Evolutionary conservation across 2,329 filamentous ascomycete genomes (phyloP).

Genomic region (Lasiodiplodia theobromae): DNA sequence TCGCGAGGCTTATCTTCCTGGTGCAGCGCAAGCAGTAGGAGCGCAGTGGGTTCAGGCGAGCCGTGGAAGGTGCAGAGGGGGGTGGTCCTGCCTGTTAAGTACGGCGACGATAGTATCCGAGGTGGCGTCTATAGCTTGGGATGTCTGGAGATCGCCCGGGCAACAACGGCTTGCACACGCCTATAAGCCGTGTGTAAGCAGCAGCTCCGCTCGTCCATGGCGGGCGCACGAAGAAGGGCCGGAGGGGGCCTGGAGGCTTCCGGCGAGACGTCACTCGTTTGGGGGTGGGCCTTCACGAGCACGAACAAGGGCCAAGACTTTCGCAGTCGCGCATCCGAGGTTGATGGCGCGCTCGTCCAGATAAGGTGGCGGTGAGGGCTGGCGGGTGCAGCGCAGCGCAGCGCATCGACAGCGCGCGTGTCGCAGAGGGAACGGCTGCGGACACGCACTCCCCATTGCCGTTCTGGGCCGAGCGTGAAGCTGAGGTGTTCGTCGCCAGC

Average conservation of each 20-base stretch:
- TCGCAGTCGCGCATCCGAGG: conserved; percentile 2
- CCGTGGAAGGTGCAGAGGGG: conserved; percentile 8
- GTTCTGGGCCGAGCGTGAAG: conserved; percentile 23
- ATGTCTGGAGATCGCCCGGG: conserved; percentile 19
- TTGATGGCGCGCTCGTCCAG: conserved; percentile 1
- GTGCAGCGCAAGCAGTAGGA: conserved; percentile 11
- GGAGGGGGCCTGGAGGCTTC: conserved; percentile 2
- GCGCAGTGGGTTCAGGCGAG: conserved; percentile 16
- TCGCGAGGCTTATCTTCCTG: conserved; percentile 11
- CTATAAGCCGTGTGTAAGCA: conserved; percentile 24
- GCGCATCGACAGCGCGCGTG: conserved; percentile 10
- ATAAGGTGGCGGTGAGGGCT: conserved; percentile 21
- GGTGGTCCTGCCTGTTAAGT: conserved; percentile 15
- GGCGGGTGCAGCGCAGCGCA: conserved; percentile 5
- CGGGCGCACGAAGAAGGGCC: conserved; percentile 11
- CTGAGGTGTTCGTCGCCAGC: not conserved
- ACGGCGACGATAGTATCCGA: conserved; percentile 9
- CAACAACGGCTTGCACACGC: conserved; percentile 9
- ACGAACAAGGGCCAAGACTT: conserved; percentile 6
- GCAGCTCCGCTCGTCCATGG: conserved; percentile 24
- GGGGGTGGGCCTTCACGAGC: not conserved
- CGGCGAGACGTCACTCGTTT: conserved; percentile 9
- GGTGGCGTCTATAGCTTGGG: conserved; percentile 17
- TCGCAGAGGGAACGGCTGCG: conserved; percentile 13
- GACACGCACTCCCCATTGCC: conserved; percentile 13